Conservation (phyloP, 495 filamentous ascomycete genomes). For the Rusavskia elegans region DNA sequence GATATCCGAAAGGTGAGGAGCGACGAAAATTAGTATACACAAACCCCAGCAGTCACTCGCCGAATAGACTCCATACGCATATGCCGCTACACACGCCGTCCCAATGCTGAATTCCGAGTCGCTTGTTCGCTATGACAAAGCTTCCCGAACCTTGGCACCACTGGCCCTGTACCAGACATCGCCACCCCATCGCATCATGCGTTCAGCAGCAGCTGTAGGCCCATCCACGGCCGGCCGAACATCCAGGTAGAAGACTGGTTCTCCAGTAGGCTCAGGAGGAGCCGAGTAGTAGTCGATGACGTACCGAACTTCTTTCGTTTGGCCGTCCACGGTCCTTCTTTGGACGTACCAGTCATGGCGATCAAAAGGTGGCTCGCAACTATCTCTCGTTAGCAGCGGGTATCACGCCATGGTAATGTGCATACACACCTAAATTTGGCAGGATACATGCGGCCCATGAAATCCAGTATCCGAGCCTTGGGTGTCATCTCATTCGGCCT, state of each 20-base stretch:
- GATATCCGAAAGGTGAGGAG: too few species aligned
- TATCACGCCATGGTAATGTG: not conserved
- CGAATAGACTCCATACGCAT: too few species aligned
- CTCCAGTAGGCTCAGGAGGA: constrained; percentile 70
- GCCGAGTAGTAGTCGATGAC: constrained; percentile 97
- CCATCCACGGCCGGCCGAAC: constrained; percentile 87
- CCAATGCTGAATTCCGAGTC: not conserved
- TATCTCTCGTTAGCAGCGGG: constrained; percentile 16
- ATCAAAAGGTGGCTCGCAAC: constrained; percentile 81
- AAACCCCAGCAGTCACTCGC: too few species aligned
- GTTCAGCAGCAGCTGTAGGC: constrained; percentile 65
- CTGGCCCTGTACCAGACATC: constrained; percentile 88
- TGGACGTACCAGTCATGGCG: constrained; percentile 93
- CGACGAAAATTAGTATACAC: too few species aligned
- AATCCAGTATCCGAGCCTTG: constrained; percentile 66
- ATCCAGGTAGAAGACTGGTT: constrained; percentile 93
- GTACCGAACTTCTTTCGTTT: constrained; percentile 60
- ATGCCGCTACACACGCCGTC: too few species aligned
- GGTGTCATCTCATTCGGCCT: constrained; percentile 78
- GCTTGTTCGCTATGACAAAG: not conserved
- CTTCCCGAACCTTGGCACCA: constrained; percentile 41
- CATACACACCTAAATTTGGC: constrained; percentile 49
- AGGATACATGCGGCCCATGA: constrained; percentile 67
- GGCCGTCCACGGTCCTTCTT: constrained; percentile 41
- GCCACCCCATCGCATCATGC: constrained; percentile 75